Conservation (phyloP, 2,329 filamentous ascomycete genomes). For the Fusarium stilboides region DNA sequence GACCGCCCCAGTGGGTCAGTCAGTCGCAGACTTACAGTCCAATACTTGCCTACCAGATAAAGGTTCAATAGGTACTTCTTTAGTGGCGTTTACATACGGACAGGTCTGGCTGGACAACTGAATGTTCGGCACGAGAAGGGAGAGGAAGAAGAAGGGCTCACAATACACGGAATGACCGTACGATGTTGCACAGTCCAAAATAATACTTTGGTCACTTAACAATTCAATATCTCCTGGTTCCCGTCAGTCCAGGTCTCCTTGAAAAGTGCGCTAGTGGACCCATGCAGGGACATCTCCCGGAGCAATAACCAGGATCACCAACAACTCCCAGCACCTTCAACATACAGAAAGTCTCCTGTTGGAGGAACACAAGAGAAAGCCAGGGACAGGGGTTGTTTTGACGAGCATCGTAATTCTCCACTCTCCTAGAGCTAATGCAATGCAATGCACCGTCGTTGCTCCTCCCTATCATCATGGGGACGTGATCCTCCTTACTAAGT, state of each 20-base stretch:
- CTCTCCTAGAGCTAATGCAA: constrained; percentile 36
- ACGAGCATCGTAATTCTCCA: constrained; percentile 6
- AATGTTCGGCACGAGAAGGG: constrained; percentile 6
- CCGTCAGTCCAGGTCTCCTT: too few relatives aligned
- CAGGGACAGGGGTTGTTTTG: constrained; percentile 7
- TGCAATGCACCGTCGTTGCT: constrained; percentile 37
- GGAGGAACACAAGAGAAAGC: constrained; percentile 17
- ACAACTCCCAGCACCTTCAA: not conserved
- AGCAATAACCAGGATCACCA: constrained; percentile 4
- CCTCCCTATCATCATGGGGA: constrained; percentile 7
- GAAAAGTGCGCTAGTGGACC: constrained; percentile 18
- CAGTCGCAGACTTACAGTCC: not conserved
- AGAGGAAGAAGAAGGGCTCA: not conserved
- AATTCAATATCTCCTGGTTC: constrained; percentile 17
- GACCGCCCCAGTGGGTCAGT: not conserved
- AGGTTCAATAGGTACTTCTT: not conserved
- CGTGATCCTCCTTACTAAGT: constrained; percentile 4
- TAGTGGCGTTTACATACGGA: constrained; percentile 14
- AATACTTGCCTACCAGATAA: not conserved
- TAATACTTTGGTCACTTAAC: not conserved
- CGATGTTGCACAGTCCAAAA: constrained; percentile 10
- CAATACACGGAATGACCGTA: constrained; percentile 1
- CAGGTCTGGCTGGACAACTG: constrained; percentile 23
- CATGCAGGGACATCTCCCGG: constrained; percentile 32
- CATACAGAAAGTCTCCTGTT: constrained; percentile 11